Percentiles rank a stretch among this genome's conserved stretches.
Conservation (phyloP, 441 rosid species). For the Populus trichocarpa region DNA sequence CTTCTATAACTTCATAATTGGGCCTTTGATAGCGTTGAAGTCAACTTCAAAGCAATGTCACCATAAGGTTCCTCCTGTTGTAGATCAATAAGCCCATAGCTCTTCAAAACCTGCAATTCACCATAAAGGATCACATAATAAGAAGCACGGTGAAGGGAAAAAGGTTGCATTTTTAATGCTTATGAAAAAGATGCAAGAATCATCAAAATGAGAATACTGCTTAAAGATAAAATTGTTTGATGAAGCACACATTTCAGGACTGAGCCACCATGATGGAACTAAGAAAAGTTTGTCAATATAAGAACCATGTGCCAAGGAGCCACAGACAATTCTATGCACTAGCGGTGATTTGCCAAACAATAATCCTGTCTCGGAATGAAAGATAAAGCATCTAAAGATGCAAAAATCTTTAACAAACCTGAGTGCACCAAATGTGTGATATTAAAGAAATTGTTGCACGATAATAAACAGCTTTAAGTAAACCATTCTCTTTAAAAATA, state of each 20-base stretch:
- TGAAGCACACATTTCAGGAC: neutral
- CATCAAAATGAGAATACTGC: neutral
- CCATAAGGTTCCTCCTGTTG: slow-evolving; percentile 63
- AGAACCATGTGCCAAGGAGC: neutral
- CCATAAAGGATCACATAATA: neutral
- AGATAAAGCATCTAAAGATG: no score
- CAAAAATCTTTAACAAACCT: no score
- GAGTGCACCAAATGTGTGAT: no score
- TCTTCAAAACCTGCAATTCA: slow-evolving; percentile 68
- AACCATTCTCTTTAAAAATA: no score
- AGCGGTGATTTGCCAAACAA: no score
- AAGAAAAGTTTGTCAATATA: neutral
- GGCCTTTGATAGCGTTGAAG: slow-evolving; percentile 40
- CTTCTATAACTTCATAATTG: slow-evolving; percentile 26
- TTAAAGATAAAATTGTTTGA: neutral
- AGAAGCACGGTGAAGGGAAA: neutral
- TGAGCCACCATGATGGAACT: neutral
- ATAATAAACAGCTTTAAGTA: no score
- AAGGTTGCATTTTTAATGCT: neutral
- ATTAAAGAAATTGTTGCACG: no score
- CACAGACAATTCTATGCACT: no score
- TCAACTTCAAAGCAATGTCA: slow-evolving; percentile 53
- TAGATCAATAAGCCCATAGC: slow-evolving; percentile 57
- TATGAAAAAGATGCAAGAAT: neutral
- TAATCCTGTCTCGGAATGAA: no score